Percentiles rank a stretch among this genome's conserved stretches.
Evolutionary conservation across 1,139 yeast genomes (phyloP).

Genomic region (Saccharomycopsis hybrid): DNA sequence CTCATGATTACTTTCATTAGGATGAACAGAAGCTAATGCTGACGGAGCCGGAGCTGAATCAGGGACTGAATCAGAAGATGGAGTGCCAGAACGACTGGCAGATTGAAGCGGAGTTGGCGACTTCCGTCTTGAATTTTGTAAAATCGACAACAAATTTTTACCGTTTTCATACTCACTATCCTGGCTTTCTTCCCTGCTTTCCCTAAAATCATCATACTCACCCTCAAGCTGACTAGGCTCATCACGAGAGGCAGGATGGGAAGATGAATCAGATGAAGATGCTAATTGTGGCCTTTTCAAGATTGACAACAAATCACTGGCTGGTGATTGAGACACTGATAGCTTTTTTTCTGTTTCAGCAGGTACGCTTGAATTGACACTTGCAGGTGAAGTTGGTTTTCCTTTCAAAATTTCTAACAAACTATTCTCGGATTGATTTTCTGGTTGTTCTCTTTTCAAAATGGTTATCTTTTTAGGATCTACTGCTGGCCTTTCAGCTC

Average conservation of each 20-base stretch:
- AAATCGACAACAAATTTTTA: no score
- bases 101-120: no score
- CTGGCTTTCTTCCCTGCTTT: no score
- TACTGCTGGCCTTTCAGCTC: background rate
- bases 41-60: background rate
- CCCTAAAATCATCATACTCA: no score
- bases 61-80: background rate
- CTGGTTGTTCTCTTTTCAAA: background rate
- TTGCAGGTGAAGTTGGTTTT: background rate
- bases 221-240: no score
- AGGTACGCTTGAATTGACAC: no score
- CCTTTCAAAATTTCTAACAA: background rate
- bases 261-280: no score
- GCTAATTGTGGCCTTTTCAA: background rate
- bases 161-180: no score
- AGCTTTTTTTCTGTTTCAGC: background rate
- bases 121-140: no score
- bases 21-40: no score
- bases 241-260: no score
- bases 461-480: slow-evolving; percentile 1
- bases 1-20: background rate
- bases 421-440: no score
- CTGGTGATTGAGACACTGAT: background rate
- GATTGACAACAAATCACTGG: slow-evolving; percentile 3
- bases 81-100: background rate